Evolutionary conservation across 495 filamentous ascomycete genomes (phyloP), one percentile per base, ranked within the genome.

Genomic region (Astrocystis sublimbata): DNA sequence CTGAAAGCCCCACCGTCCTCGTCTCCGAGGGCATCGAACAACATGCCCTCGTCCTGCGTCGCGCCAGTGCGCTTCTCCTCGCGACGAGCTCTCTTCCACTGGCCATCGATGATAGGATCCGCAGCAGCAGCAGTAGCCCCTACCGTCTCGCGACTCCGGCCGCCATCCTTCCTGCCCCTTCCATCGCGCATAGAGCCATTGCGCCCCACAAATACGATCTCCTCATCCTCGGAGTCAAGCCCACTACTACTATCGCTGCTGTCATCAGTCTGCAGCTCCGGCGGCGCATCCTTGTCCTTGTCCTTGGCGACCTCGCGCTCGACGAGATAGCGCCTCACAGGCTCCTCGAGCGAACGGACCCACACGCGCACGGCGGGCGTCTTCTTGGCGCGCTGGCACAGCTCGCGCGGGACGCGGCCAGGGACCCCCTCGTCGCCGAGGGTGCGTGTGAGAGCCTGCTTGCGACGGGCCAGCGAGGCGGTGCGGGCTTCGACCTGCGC

Each of bases 191-290:
- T 91, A 58, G 78, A 80, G 6, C 89, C 88, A 67, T 91, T 88
- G 4, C 89, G 80, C 1, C 92, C 92, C 9, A 96, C 87, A 72
- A 96, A 97, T 3, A 97, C 92, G 65, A 98, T 92, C 75, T 98
- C 93, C 60, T 96, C 92, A 66, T 96, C 92, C 38, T 89, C 87
- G 21, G 81, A 79, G 56, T 85, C 85, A 15, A 79, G 74, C 19
- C 85, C 81, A 19, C 79, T 76, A 17, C 81, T 71, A 1, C 71
- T 78, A 58, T 83, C 79, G 6, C 81, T 79, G n/a, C 43, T 52
- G 6, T 62, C 58, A 24, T 60, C 60, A 15, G 60, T 62, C 23
- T 10, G 30, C 41, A 62, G 12, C n/a, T 19, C 38, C 10, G 50
- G n/a, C n/a, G n/a, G n/a, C n/a, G n/a, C n/a, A n/a, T n/a, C 58